Conservation (phyloP, 257 asterid genomes). For the Salvia miltiorrhiza region DNA sequence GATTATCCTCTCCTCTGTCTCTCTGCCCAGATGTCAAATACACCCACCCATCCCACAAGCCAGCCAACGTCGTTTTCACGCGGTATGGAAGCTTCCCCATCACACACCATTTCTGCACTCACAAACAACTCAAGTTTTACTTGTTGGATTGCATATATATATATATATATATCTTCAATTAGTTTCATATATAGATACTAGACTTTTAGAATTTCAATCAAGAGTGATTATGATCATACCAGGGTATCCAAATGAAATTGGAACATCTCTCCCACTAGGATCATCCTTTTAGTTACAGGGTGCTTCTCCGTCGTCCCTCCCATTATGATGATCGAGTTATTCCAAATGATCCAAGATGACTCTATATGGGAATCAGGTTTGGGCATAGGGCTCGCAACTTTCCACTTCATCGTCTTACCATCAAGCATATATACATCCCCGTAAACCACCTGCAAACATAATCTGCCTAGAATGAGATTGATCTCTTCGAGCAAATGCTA, state of each 20-base stretch:
- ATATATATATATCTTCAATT: too few relatives aligned
- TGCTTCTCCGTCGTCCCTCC: conserved; percentile 83
- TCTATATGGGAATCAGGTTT: conserved; percentile 72
- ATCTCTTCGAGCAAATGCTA: too few relatives aligned
- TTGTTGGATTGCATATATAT: too few relatives aligned
- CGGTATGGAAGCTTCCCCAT: background rate
- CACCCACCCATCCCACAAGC: too few relatives aligned
- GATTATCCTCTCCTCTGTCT: too few relatives aligned
- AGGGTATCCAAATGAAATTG: conserved; percentile 46
- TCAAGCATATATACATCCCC: conserved; percentile 77
- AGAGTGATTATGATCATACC: conserved; percentile 31
- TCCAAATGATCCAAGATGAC: conserved; percentile 57
- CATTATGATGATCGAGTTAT: conserved; percentile 50
- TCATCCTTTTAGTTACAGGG: conserved; percentile 70
- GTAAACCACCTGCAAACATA: conserved; percentile 44
- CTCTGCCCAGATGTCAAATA: too few relatives aligned
- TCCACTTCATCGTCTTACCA: conserved; percentile 58
- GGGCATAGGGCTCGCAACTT: conserved; percentile 52
- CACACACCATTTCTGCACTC: conserved; percentile 59
- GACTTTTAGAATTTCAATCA: too few relatives aligned
- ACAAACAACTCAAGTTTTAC: too few relatives aligned
- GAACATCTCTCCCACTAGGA: conserved; percentile 72
- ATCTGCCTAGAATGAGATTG: background rate
- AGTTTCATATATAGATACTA: too few relatives aligned
- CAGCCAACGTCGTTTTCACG: too few relatives aligned